phyloP scores from a whole-genome alignment of 371 early-diverging fungal species.

The Blastocladiella emersonii region DNA sequence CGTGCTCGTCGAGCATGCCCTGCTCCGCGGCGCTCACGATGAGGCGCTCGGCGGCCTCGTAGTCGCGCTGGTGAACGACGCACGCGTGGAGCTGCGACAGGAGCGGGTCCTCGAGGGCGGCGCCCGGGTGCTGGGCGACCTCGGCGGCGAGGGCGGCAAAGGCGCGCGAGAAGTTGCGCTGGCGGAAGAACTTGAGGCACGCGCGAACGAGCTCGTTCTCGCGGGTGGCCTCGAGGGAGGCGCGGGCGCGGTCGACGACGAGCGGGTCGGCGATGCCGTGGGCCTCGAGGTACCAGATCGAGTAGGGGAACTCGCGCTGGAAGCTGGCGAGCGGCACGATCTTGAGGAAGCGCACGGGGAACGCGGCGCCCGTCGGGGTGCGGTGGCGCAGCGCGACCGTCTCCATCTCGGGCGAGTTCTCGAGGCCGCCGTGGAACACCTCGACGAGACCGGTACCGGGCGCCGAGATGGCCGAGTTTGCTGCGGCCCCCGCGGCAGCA shows the following conservation, averaged over 20 bases:
- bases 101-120: slow-evolving; percentile 55
- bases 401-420: background rate
- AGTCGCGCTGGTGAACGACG: slow-evolving; percentile 58
- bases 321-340: slow-evolving; percentile 82
- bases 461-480: no score
- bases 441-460: background rate
- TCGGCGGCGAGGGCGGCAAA: slow-evolving; percentile 39
- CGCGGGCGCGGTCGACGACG: slow-evolving; percentile 36
- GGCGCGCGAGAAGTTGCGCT: slow-evolving; percentile 54
- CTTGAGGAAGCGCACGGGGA: slow-evolving; percentile 78
- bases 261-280: slow-evolving; percentile 54
- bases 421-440: background rate
- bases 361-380: slow-evolving; percentile 16
- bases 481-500: background rate
- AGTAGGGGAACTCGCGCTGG: slow-evolving; percentile 88
- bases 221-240: slow-evolving; percentile 29
- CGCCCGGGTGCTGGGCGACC: background rate
- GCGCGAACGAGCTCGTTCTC: slow-evolving; percentile 65
- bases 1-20: slow-evolving; percentile 54
- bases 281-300: slow-evolving; percentile 86
- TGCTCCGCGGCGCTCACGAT: slow-evolving; percentile 37
- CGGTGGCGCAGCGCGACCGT: background rate
- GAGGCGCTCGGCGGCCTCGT: slow-evolving; percentile 49
- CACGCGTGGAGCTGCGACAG: slow-evolving; percentile 53
- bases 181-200: slow-evolving; percentile 79